These are phyloP conservation scores for Saccharomyces hybrid DNA, from an alignment of 1,139 yeast genomes.

Conservation along the genomic window DNA sequence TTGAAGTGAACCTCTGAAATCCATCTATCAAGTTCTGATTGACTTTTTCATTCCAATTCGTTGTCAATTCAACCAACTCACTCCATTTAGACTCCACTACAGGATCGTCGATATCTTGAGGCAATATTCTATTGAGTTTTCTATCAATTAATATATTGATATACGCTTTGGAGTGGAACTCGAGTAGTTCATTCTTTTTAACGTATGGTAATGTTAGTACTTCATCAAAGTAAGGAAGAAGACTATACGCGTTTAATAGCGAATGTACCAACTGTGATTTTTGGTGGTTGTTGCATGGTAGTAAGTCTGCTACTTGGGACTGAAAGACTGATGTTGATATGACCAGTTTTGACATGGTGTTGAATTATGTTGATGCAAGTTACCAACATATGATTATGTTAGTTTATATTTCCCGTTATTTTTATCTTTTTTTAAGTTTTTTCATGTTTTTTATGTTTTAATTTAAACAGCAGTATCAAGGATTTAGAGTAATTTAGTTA, in stretches of 20 bases:
- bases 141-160: slow-evolving; percentile 14
- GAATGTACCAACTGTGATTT: slow-evolving; percentile 24
- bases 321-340: slow-evolving; percentile 26
- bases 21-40: not conserved
- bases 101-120: slow-evolving; percentile 3
- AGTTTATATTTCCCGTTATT: too few relatives aligned
- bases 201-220: slow-evolving; percentile 15
- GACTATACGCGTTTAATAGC: slow-evolving; percentile 18
- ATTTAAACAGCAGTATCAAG: not conserved
- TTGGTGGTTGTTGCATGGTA: slow-evolving; percentile 25
- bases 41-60: slow-evolving; percentile 7
- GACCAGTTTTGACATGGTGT: slow-evolving; percentile 17
- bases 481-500: too few relatives aligned
- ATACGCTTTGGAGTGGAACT: slow-evolving; percentile 23
- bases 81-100: slow-evolving; percentile 10
- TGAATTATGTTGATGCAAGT: too few relatives aligned
- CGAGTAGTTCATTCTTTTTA: slow-evolving; percentile 12
- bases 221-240: slow-evolving; percentile 22
- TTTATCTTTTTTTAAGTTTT: not conserved
- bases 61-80: slow-evolving; percentile 11
- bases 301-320: slow-evolving; percentile 26
- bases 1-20: not conserved
- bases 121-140: slow-evolving; percentile 6
- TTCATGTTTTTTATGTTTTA: not conserved
- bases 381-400: too few relatives aligned